phyloP scores from a whole-genome alignment of 2,329 filamentous ascomycete species.

The Pseudopyricularia javanii region DNA sequence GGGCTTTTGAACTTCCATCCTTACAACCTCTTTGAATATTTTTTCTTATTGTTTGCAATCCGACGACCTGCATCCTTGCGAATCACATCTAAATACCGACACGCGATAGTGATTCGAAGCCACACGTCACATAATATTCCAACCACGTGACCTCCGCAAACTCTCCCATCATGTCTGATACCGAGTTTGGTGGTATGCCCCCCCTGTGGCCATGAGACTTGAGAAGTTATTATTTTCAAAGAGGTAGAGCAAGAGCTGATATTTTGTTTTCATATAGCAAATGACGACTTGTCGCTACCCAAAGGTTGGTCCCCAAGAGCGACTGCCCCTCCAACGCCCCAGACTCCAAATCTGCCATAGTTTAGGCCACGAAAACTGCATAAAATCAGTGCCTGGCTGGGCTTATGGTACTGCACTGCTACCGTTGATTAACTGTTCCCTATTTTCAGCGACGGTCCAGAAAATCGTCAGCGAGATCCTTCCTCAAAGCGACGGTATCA shows the following conservation, averaged over 20 bases:
- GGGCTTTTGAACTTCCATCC: neutral
- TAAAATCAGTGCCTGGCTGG: neutral
- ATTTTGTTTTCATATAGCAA: constrained; percentile 25
- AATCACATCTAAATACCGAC: neutral
- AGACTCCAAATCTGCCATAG: neutral
- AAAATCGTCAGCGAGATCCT: constrained; percentile 93
- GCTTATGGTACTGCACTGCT: neutral
- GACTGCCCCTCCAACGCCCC: neutral
- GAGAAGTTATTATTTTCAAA: constrained; percentile 7
- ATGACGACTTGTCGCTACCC: constrained; percentile 51
- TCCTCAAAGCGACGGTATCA: constrained; percentile 58
- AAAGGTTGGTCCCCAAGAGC: constrained; percentile 35
- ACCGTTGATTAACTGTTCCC: neutral
- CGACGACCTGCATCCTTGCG: too few species aligned
- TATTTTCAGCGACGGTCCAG: constrained; percentile 47
- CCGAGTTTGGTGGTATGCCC: constrained; percentile 50
- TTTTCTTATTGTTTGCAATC: too few species aligned
- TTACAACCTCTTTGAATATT: neutral
- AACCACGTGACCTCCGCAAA: neutral
- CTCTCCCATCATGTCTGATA: constrained; percentile 43
- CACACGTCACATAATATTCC: neutral
- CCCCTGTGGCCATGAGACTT: constrained; percentile 20
- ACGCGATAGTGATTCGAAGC: neutral
- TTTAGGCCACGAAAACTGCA: neutral
- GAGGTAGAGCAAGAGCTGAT: neutral